Evolutionary conservation across 148 eudicot genomes (phyloP), one percentile per base, ranked within the genome.

Genomic region (Camellia sinensis): DNA sequence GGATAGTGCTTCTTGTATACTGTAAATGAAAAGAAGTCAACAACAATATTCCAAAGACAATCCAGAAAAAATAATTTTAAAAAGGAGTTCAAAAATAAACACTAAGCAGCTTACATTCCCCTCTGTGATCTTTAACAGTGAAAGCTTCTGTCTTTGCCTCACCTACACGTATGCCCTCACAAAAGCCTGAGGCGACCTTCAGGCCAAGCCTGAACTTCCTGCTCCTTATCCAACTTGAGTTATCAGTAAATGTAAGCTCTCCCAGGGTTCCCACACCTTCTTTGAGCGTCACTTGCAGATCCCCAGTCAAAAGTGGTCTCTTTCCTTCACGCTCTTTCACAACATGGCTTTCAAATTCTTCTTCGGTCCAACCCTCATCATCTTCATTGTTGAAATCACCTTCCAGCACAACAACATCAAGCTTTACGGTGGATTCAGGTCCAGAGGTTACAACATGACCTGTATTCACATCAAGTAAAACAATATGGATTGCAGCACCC

Each of bases 1-100:
- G 99, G 99, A 83, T 92, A 93, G 86, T 93, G 99, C 88, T 96
- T 96, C 86, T 95, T 95, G 85, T 95, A 95, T 81, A 95, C 98
- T 95, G 84, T 60, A 45, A 65, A 4, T 12, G 67, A 3, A 75
- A 73, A 48, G 18, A 83, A 76, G 77, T 81, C 29, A 60, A 60
- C 37, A 76, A 66, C 4, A 41, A 41, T 70, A 68, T 41, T 11
- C 7, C 69, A 80, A 29, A 44, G 18, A 29, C 9, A 48, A 68
- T 13, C 45, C 10, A 64, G 61, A 70, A 73, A 44, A 66, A 57
- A 43, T 54, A 74, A 2, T 29, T 29, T 52, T 18, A 56, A 79
- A 10, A 63, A 12, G 74, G 44, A 83, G 17, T 11, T 73, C 63
- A 73, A 75, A 48, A 43, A 5, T 7, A 53, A 3, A n/a, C 44